Evolutionary conservation across 257 asterid species (phyloP).

Genomic region (Cordia subcordata): DNA sequence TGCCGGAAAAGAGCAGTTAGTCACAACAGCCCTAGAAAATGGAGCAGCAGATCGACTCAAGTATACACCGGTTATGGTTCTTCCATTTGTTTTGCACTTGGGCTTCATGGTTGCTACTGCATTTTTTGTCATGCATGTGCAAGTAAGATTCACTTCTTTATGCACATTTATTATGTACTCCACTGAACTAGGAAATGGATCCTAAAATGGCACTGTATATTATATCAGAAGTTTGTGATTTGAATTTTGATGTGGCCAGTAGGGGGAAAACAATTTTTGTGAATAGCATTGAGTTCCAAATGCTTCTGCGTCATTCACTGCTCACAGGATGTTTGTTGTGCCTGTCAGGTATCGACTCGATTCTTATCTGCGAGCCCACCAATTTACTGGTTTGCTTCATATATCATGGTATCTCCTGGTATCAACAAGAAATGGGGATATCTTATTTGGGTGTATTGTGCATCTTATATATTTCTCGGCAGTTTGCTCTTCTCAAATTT

Average conservation of each 20-base stretch:
- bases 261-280: neutral
- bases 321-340: neutral
- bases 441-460: constrained; percentile 72
- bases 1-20: constrained; percentile 20
- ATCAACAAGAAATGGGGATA: constrained; percentile 60
- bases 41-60: constrained; percentile 21
- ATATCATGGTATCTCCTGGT: constrained; percentile 37
- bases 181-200: neutral
- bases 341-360: constrained; percentile 77
- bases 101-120: constrained; percentile 80
- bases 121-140: constrained; percentile 84
- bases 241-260: neutral
- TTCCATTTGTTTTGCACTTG: constrained; percentile 79
- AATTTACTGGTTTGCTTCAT: constrained; percentile 80
- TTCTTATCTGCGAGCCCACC: constrained; percentile 84
- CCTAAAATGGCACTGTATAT: too few species aligned
- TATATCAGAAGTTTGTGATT: too few species aligned
- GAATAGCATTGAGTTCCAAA: neutral
- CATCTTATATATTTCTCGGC: constrained; percentile 71
- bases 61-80: constrained; percentile 42
- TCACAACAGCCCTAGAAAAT: constrained; percentile 25
- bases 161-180: neutral
- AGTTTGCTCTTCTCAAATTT: constrained; percentile 86
- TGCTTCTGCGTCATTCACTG: neutral
- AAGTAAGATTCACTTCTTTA: constrained; percentile 38